Evolutionary conservation across 305 asterid species (phyloP), one percentile per base, ranked within the genome.

Genomic region (Fraxinus sp.): DNA sequence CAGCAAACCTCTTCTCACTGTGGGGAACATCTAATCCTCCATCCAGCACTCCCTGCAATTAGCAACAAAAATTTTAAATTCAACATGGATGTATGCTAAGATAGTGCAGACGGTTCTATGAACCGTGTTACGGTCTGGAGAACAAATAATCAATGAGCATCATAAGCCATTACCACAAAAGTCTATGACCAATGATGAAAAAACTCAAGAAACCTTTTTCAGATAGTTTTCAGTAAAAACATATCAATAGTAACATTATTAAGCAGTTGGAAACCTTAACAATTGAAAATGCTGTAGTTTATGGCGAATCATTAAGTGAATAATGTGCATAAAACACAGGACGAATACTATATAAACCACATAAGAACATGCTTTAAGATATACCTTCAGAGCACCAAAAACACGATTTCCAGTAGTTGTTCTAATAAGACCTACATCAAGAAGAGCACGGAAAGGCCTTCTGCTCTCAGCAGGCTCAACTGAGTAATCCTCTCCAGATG

Each of bases 1-100:
- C 95, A 62, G 94, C 93, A 86, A 90, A 91, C 85, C 93, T 90
- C 87, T 91, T 90, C 57, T 91, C 93, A 30, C 95, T 86, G 83
- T 91, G 95, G 79, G 95, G 94, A 68, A 91, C 87, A 78, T 92
- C 97, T 37, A 91, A 77, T 0, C 95, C 95, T 79, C 95, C 95
- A 79, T 91, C 95, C 59, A 92, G 46, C 0, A 94, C 97, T 22
- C 93, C 93, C 95, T 91, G 85, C 20, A 75, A 70, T 26, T 5
- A 26, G 14, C 28, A 7, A 79, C 83, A 55, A 62, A 41, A 72
- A 11, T 11, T 32, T n/a, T 66, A 35, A 8, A 64, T 62, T 24
- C 16, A 64, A 22, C 73, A 10, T 64, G 11, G 16, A 9, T 64
- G 73, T 3, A 24, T 2, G 35, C 35, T 6, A 3, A 24, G n/a